Conservation (phyloP, 1,284 basidiomycete genomes). For the Sphaerobolus stellatus region DNA sequence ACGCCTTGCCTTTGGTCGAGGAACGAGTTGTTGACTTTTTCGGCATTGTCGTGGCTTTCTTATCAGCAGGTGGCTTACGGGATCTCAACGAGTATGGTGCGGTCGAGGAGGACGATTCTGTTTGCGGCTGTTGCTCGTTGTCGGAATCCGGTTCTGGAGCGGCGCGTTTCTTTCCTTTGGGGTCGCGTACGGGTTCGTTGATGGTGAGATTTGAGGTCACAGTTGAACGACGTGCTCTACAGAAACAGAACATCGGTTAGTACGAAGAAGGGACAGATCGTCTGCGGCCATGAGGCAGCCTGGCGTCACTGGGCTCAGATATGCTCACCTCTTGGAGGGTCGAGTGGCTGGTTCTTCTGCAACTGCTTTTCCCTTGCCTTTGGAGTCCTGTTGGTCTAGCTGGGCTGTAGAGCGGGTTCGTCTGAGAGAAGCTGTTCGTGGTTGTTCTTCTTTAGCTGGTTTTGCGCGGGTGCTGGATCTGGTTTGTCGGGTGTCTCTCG, state of each 20-base stretch:
- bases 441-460: slow-evolving; percentile 8
- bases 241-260: not conserved
- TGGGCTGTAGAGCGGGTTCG: slow-evolving; percentile 13
- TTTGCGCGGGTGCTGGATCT: slow-evolving; percentile 16
- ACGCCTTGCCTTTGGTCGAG: slow-evolving; percentile 54
- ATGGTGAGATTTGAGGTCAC: slow-evolving; percentile 54
- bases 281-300: no score
- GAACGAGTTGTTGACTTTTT: slow-evolving; percentile 52
- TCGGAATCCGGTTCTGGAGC: slow-evolving; percentile 62
- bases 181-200: slow-evolving; percentile 69
- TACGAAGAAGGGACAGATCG: not conserved
- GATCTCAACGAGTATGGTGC: slow-evolving; percentile 67
- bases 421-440: slow-evolving; percentile 6
- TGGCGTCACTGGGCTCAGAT: no score
- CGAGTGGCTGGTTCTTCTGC: slow-evolving; percentile 1
- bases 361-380: slow-evolving; percentile 9
- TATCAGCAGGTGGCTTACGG: slow-evolving; percentile 30
- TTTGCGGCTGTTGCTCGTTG: slow-evolving; percentile 47
- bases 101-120: slow-evolving; percentile 53
- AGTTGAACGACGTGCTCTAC: slow-evolving; percentile 51
- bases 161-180: slow-evolving; percentile 84
- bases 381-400: slow-evolving; percentile 13
- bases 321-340: slow-evolving; percentile 10
- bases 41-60: slow-evolving; percentile 48
- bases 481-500: slow-evolving; percentile 13